These are phyloP conservation scores for Psilocybe cubensis DNA, from an alignment of 768 basidiomycete species.

Conservation along the genomic window DNA sequence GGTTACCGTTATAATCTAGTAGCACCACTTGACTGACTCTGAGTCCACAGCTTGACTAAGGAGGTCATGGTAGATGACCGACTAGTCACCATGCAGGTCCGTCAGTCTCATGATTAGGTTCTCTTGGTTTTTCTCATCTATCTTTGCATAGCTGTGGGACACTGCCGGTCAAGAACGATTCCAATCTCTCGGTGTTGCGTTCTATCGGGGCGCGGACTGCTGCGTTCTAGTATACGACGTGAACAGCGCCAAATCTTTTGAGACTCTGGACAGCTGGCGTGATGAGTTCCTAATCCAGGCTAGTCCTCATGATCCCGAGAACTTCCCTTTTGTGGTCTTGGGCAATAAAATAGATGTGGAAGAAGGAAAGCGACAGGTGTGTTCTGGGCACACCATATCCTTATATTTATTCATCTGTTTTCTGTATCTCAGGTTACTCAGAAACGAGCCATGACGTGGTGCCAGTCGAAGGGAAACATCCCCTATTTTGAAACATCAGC, in stretches of 20 bases:
- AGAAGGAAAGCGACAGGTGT: slow-evolving; percentile 95
- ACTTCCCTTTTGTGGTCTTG: slow-evolving; percentile 98
- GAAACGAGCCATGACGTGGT: slow-evolving; percentile 99
- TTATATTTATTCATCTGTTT: not conserved
- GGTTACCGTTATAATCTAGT: slow-evolving; percentile 33
- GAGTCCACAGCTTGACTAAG: slow-evolving; percentile 79
- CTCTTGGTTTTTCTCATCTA: slow-evolving; percentile 7
- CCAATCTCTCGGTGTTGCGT: slow-evolving; percentile 98
- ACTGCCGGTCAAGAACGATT: slow-evolving; percentile 99
- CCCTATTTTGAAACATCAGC: slow-evolving; percentile 99
- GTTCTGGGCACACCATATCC: slow-evolving; percentile 20
- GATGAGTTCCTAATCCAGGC: slow-evolving; percentile 99
- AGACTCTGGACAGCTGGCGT: slow-evolving; percentile 98
- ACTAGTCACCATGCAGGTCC: slow-evolving; percentile 97
- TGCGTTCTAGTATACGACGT: slow-evolving; percentile 99
- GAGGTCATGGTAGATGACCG: slow-evolving; percentile 99
- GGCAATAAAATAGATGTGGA: slow-evolving; percentile 99
- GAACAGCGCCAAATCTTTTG: slow-evolving; percentile 97
- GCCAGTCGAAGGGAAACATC: slow-evolving; percentile 98
- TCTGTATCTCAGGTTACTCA: slow-evolving; percentile 77
- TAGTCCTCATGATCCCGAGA: slow-evolving; percentile 98
- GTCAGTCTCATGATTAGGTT: slow-evolving; percentile 4
- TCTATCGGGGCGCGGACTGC: slow-evolving; percentile 99
- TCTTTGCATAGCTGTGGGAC: slow-evolving; percentile 82
- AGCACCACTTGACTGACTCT: slow-evolving; percentile 2